Percentiles rank a stretch among this genome's conserved stretches.
These are phyloP conservation scores for Schizonepeta tenuifolia DNA, from an alignment of 257 asterid genomes.

Conservation along the genomic window DNA sequence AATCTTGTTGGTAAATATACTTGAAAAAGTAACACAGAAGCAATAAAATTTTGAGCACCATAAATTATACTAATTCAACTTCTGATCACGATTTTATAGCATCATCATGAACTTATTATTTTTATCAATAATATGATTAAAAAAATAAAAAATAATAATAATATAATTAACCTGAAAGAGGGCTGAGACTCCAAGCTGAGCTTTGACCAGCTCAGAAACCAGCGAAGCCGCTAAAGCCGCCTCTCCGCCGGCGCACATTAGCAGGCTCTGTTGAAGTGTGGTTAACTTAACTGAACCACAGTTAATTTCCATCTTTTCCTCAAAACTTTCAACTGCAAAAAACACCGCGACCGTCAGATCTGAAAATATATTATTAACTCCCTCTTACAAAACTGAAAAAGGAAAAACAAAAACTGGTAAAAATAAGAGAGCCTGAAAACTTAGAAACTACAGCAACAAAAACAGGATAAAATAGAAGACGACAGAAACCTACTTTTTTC, in stretches of 20 bases:
- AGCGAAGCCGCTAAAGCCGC: constrained; percentile 46
- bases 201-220: constrained; percentile 49
- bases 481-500: constrained; percentile 26
- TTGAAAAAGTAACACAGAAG: background rate
- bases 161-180: constrained; percentile 57
- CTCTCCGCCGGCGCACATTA: constrained; percentile 55
- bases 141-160: no score
- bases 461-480: constrained; percentile 9
- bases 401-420: background rate
- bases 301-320: constrained; percentile 45
- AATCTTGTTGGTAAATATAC: background rate
- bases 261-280: constrained; percentile 37
- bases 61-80: no score
- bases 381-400: background rate
- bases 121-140: no score
- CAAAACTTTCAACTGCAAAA: constrained; percentile 25
- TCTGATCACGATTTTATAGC: no score
- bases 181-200: constrained; percentile 37
- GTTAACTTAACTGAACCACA: constrained; percentile 38
- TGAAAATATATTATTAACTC: constrained; percentile 1
- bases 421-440: background rate
- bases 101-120: no score
- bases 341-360: constrained; percentile 37
- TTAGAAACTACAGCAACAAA: background rate
- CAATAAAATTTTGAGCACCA: background rate